Percentiles rank a stretch among this genome's conserved stretches.
phyloP scores from a whole-genome alignment of 1,284 basidiomycete species.

The Leccinum pallidistipes region DNA sequence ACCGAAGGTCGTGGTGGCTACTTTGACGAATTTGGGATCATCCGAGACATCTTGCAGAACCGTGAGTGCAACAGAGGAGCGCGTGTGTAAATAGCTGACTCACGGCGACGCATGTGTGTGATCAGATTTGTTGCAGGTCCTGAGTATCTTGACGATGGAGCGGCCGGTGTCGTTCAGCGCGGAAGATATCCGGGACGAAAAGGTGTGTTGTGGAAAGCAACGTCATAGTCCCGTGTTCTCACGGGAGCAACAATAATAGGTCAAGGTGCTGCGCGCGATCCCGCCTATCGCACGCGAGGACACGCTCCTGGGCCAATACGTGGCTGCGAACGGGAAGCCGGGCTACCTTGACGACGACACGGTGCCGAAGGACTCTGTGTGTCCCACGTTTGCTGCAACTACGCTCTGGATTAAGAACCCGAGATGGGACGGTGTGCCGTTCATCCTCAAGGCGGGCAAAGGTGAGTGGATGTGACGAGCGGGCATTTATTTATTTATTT shows the following conservation, averaged over 20 bases:
- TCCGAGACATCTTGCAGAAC: conserved; percentile 95
- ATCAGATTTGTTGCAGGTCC: conserved; percentile 87
- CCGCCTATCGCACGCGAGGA: conserved; percentile 78
- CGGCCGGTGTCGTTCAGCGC: conserved; percentile 95
- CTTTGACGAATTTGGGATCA: conserved; percentile 98
- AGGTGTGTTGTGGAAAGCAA: conserved; percentile 50
- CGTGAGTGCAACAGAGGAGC: conserved; percentile 56
- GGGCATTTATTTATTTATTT: conserved; percentile 10
- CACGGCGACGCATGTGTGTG: conserved; percentile 12
- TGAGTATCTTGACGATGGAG: conserved; percentile 94
- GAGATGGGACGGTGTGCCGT: conserved; percentile 96
- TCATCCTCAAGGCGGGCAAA: conserved; percentile 96
- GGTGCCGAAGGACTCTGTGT: conserved; percentile 87
- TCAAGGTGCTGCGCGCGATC: conserved; percentile 92
- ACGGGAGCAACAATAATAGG: conserved; percentile 46
- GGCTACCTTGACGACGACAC: conserved; percentile 97
- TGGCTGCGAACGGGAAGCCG: conserved; percentile 84
- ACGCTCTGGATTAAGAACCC: conserved; percentile 92
- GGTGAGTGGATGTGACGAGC: conserved; percentile 49
- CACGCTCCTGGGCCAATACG: conserved; percentile 91
- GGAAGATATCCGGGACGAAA: conserved; percentile 96
- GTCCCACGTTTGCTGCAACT: conserved; percentile 90
- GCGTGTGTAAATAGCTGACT: conserved; percentile 9
- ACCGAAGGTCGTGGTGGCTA: conserved; percentile 97
- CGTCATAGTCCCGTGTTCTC: conserved; percentile 18